A percentile compares a stretch with the other conserved stretches of the same genome.
Conservation (phyloP, 2,329 filamentous ascomycete genomes). For the Fusarium miscanthi region DNA sequence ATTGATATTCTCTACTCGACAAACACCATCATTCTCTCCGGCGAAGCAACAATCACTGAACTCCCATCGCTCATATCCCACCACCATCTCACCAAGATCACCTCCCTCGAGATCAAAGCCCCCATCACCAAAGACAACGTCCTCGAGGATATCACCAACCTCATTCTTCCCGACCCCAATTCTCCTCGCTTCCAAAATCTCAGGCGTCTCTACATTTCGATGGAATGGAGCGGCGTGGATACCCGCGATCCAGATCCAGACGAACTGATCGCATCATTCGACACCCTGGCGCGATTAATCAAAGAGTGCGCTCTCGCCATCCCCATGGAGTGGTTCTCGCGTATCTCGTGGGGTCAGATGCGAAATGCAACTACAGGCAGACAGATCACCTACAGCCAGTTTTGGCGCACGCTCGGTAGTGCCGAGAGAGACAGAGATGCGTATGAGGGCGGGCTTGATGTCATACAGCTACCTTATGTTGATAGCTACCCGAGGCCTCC, state of each 20-base stretch:
- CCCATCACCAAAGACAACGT: neutral
- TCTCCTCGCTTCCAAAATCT: neutral
- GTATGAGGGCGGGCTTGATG: neutral
- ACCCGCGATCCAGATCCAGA: neutral
- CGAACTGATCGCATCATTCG: neutral
- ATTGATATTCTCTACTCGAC: constrained; percentile 3
- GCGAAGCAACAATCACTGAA: neutral
- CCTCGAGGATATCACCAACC: neutral
- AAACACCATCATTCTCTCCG: neutral
- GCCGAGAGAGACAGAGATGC: no score
- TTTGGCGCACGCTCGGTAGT: neutral
- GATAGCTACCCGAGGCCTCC: constrained; percentile 11
- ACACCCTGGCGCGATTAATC: neutral
- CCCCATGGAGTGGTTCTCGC: neutral
- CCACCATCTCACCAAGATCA: neutral
- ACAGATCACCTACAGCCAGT: neutral
- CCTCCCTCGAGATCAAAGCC: constrained; percentile 11
- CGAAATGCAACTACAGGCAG: accelerated
- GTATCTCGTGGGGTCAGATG: neutral
- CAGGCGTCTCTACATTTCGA: neutral
- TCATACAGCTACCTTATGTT: neutral
- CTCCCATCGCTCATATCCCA: neutral
- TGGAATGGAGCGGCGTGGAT: neutral
- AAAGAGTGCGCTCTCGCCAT: constrained; percentile 2
- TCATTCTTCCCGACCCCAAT: neutral